Evolutionary conservation across 1,139 yeast genomes (phyloP).

Genomic region (Taphrina pruni): DNA sequence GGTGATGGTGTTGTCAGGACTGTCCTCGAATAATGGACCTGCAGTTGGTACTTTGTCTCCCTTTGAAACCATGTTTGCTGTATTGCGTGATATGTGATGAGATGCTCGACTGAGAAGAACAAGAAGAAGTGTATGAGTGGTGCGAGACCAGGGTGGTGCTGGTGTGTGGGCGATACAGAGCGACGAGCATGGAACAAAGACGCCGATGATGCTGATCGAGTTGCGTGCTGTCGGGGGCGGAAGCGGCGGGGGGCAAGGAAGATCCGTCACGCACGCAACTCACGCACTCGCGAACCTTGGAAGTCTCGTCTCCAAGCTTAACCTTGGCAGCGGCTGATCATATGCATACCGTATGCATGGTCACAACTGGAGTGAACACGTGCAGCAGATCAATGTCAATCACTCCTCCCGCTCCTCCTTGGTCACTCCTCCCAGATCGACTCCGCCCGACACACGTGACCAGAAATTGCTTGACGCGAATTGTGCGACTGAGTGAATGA

Average conservation of each 20-base stretch:
- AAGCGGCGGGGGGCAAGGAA: background rate
- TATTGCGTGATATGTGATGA: background rate
- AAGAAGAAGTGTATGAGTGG: too few species aligned
- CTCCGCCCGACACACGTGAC: background rate
- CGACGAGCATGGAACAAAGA: background rate
- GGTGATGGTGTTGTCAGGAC: slow-evolving; percentile 38
- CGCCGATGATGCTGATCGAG: background rate
- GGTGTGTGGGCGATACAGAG: background rate
- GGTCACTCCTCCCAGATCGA: too few species aligned
- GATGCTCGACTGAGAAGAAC: too few species aligned
- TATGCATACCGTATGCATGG: too few species aligned
- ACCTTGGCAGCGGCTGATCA: too few species aligned
- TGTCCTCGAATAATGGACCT: slow-evolving; percentile 38
- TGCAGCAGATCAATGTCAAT: background rate
- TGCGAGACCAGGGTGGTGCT: background rate
- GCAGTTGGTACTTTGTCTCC: slow-evolving; percentile 32
- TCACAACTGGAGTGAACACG: background rate
- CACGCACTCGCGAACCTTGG: too few species aligned
- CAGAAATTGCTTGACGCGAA: too few species aligned
- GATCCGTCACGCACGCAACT: too few species aligned
- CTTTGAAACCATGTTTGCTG: slow-evolving; percentile 13
- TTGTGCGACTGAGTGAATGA: too few species aligned
- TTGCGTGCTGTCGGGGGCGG: background rate
- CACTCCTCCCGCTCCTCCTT: slow-evolving; percentile 1
- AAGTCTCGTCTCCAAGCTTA: too few species aligned